Evolutionary conservation across 345 rosid genomes (phyloP), one percentile per base, ranked within the genome.

Genomic region (Gossypium raimondii): DNA sequence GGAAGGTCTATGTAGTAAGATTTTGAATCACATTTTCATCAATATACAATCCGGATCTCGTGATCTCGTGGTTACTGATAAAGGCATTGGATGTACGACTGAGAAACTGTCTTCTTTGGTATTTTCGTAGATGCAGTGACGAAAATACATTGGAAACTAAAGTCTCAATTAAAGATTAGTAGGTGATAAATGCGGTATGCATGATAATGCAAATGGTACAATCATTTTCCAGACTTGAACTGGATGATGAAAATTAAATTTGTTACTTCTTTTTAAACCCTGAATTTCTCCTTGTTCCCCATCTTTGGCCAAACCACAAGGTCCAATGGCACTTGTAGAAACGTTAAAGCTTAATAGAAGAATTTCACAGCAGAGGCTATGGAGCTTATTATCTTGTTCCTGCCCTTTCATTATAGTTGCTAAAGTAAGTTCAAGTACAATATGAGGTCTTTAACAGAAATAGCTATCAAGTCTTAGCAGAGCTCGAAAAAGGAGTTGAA

Each of bases 361-460:
- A 85, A 83, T 73, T 86, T 77, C 71, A 79, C 84, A 24, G 88
- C 78, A 72, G 97, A 94, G 77, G 97, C 97, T 43, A 86, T 81
- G 77, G 98, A 92, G 77, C 97, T 97, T 60, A 86, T 83, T 62
- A 90, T 94, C 80, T 92, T 97, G 97, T 90, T 89, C 81, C 61
- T 78, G 73, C 97, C 92, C 58, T 92, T 90, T 22, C 80, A 80
- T 70, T 72, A 79, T 43, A 81, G 77, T 73, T 84, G 88, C 85
- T 86, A 62, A 11, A 27, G 9, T 8, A 80, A 77, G 72, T 69
- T 89, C 81, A 73, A 51, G 41, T 83, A 77, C 65, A 85, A 82
- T 63, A 80, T 84, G 52, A 60, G 76, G 27, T 73, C 73, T 62
- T 34, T 78, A 84, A 6, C 41, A 85, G 82, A 85, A 80, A 75